Evolutionary conservation across 139 green algal genomes (phyloP), one percentile per base, ranked within the genome.

Genomic region (Edaphochlamys debaryana): DNA sequence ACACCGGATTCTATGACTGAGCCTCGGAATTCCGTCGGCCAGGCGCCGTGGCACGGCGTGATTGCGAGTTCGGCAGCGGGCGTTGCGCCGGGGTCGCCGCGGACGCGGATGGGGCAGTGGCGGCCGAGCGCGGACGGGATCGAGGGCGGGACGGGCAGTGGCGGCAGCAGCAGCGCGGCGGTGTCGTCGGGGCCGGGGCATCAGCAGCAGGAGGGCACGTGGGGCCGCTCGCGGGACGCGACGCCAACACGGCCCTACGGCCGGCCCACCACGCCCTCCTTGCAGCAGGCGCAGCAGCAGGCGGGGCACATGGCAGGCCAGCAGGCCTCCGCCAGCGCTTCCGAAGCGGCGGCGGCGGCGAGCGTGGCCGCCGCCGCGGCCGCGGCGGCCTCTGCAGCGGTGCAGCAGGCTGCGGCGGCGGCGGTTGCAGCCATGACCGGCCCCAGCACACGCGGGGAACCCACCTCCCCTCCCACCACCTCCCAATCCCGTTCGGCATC

Each of bases 211-310:
- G 64, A 38, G 63, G 40, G 75, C 69, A 9, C 19, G 5, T 81
- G 75, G 75, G 75, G 75, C 15, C 75, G 75, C 34, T 71, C 75
- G 8, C 58, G 75, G n/a, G 75, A 81, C 42, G 4, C 41, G 37
- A 81, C 75, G 9, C 75, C 75, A 40, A 81, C 60, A 0, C 75
- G 75, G 34, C 38, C 70, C n/a, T 66, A 79, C 37, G 29, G 23
- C 36, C 52, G 64, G 11, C 8, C 56, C 27, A 1, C 72, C 37
- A 3, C 70, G 34, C 41, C 6, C 37, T 30, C 19, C 34, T 4
- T 17, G 17, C 30, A 27, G 5, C 0, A 0, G 73, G 32, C 23
- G 38, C 73, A 69, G 29, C 58, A 56, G 27, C 70, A 79, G 25
- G 63, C 66, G 45, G 60, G 62, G 22, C 77, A 76, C n/a, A 64